Evolutionary conservation across 176 grass and related monocot species (phyloP), one percentile per base, ranked within the genome.

Genomic region (Otatea glauca): DNA sequence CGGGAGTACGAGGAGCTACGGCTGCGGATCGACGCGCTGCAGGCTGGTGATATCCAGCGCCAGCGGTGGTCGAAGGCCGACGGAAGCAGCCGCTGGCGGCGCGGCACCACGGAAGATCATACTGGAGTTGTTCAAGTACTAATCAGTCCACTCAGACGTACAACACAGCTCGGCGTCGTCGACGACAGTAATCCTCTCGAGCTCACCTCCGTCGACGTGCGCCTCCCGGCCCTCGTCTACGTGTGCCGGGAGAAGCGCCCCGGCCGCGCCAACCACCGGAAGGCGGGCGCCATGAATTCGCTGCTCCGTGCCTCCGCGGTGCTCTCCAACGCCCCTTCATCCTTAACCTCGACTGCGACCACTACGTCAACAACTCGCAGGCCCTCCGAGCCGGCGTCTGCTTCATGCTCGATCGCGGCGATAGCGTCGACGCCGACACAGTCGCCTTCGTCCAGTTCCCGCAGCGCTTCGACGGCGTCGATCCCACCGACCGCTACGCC

Each of bases 381-480:
- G 83, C 83, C 6, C 62, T 85, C 51, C 62, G 83, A 2, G 25
- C 63, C 11, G 51, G 74, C 38, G 51, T n/a, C 24, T 85, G 83
- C 74, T 27, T 60, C 51, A 16, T 85, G 74, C n/a, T 70, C 25
- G 65, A 66, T 45, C n/a, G 6, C 45, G 42, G 76, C 67, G 74
- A 79, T 20, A 81, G 85, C 2, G 66, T 55, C 4, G 61, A 78
- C 39, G 64, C 84, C 3, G 37, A 13, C 18, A 17, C 0, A 4
- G 51, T 81, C 6, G 91, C 89, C 37, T 94, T 92, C 61, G 95
- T 98, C 6, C 92, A 98, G 88, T 98, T 98, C 85, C 95, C 92
- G 24, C 95, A 95, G 82, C 78, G 95, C 0, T 98, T 98, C 51
- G 95, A 98, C 63, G 92, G 95, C n/a, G 94, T 98, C 74, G 95